Conservation (phyloP, 257 asterid genomes). For the Leonotis leonurus region DNA sequence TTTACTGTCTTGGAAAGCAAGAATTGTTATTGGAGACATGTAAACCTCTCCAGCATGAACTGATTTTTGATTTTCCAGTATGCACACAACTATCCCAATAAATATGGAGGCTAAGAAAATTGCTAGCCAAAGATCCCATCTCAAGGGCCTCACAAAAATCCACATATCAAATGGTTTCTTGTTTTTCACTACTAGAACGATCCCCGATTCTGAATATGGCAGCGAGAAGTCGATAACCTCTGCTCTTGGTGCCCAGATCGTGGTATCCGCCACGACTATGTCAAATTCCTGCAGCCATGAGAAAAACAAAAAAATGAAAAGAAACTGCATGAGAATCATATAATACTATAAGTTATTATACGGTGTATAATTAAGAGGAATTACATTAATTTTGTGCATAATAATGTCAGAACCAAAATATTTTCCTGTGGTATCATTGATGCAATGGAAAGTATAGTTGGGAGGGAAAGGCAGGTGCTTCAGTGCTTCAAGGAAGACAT, state of each 20-base stretch:
- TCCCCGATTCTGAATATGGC: slow-evolving; percentile 49
- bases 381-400: too few species aligned
- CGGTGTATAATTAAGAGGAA: too few species aligned
- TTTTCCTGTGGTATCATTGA: too few species aligned
- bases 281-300: slow-evolving; percentile 22
- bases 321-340: too few species aligned
- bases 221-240: slow-evolving; percentile 30
- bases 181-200: slow-evolving; percentile 33
- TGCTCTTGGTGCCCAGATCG: slow-evolving; percentile 44
- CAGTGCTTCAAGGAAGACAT: too few species aligned
- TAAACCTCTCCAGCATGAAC: not conserved
- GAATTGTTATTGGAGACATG: slow-evolving; percentile 19
- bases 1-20: slow-evolving; percentile 46
- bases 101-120: slow-evolving; percentile 25
- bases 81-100: slow-evolving; percentile 27
- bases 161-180: slow-evolving; percentile 39
- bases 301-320: too few species aligned
- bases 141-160: slow-evolving; percentile 38
- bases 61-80: slow-evolving; percentile 22
- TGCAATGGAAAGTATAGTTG: too few species aligned
- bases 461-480: too few species aligned
- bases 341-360: too few species aligned
- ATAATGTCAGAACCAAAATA: too few species aligned
- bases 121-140: slow-evolving; percentile 58
- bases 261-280: slow-evolving; percentile 46